phyloP scores from a whole-genome alignment of 1,284 basidiomycete genomes.

The Sporisorium scitamineum region DNA sequence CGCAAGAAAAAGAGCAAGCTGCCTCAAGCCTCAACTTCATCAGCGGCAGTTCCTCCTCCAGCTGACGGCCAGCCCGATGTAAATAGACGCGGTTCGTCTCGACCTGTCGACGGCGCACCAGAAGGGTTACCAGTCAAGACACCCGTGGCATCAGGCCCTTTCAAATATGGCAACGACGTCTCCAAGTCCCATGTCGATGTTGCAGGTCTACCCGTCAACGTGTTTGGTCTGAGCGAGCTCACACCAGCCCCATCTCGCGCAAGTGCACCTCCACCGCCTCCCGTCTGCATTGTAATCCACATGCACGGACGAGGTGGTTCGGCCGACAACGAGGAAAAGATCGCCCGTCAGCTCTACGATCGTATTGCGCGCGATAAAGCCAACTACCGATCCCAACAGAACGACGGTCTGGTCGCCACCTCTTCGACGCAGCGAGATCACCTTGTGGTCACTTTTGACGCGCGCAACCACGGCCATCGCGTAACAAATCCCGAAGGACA shows the following conservation, averaged over 20 bases:
- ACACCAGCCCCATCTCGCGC: slow-evolving; percentile 49
- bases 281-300: slow-evolving; percentile 62
- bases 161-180: slow-evolving; percentile 41
- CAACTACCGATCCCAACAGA: slow-evolving; percentile 14
- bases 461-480: slow-evolving; percentile 69
- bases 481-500: slow-evolving; percentile 62
- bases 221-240: slow-evolving; percentile 63
- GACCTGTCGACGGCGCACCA: slow-evolving; percentile 7
- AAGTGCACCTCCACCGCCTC: slow-evolving; percentile 49
- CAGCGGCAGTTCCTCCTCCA: slow-evolving; percentile 6
- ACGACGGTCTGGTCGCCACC: slow-evolving; percentile 20
- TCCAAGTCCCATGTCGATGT: slow-evolving; percentile 51
- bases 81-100: slow-evolving; percentile 11
- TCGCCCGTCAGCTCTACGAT: slow-evolving; percentile 61
- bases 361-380: slow-evolving; percentile 41
- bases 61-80: not conserved
- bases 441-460: slow-evolving; percentile 69
- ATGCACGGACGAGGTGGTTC: slow-evolving; percentile 64
- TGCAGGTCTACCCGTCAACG: slow-evolving; percentile 62
- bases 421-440: slow-evolving; percentile 54
- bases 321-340: slow-evolving; percentile 59
- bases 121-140: not conserved
- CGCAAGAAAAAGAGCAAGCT: slow-evolving; percentile 41
- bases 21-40: slow-evolving; percentile 12
- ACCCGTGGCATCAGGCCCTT: not conserved